These are phyloP conservation scores for Xylariomycetidae sp. DNA, from an alignment of 2,329 filamentous ascomycete species.

Conservation along the genomic window DNA sequence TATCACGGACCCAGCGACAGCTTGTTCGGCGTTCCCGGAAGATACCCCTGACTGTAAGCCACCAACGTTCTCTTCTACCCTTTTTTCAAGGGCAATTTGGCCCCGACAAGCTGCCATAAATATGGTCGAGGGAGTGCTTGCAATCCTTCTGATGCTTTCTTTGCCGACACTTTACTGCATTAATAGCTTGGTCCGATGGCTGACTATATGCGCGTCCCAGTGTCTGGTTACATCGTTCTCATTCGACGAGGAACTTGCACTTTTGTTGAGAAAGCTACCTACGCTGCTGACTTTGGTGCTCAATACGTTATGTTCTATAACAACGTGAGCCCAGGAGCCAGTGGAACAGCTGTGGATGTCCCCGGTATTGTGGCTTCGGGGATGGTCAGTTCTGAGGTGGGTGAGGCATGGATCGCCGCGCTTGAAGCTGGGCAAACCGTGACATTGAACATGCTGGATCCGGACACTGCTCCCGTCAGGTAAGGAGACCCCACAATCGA, in stretches of 20 bases:
- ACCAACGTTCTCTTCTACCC: too few species aligned
- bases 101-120: too few species aligned
- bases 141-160: too few species aligned
- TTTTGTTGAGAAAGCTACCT: slow-evolving; percentile 49
- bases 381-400: slow-evolving; percentile 30
- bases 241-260: slow-evolving; percentile 55
- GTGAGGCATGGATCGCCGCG: slow-evolving; percentile 37
- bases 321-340: slow-evolving; percentile 35
- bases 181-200: too few species aligned
- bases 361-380: slow-evolving; percentile 15
- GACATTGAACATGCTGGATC: slow-evolving; percentile 38
- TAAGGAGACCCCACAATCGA: slow-evolving; percentile 8
- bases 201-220: too few species aligned
- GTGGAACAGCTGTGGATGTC: slow-evolving; percentile 28
- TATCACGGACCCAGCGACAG: slow-evolving; percentile 42
- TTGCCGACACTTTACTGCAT: too few species aligned
- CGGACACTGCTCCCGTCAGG: slow-evolving; percentile 28
- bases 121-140: too few species aligned
- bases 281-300: slow-evolving; percentile 50
- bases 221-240: slow-evolving; percentile 54
- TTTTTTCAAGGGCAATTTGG: too few species aligned
- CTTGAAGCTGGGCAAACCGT: slow-evolving; percentile 41
- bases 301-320: slow-evolving; percentile 61
- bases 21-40: slow-evolving; percentile 47
- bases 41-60: slow-evolving; percentile 53